Evolutionary conservation across 192 early-diverging fungal species (phyloP).

Genomic region (Mortierella claussenii): DNA sequence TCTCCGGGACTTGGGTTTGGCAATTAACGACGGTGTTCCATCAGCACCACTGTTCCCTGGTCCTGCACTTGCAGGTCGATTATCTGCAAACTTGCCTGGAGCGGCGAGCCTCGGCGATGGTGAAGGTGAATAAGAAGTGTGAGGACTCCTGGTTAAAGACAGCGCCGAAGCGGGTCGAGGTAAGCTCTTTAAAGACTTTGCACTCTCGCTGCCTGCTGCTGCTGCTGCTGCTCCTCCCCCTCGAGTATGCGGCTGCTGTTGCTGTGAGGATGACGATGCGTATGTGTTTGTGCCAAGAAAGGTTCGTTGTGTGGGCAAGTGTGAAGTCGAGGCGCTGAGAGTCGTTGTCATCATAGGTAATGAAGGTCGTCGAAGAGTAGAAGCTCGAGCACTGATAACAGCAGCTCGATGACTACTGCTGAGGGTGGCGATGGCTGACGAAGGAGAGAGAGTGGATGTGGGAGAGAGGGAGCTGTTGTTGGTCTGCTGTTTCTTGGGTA

Average conservation of each 20-base stretch:
- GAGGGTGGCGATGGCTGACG: neutral
- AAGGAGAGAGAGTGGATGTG: neutral
- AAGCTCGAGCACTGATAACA: too few relatives aligned
- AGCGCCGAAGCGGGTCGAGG: conserved; percentile 15
- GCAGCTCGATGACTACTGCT: too few relatives aligned
- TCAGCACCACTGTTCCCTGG: too few relatives aligned
- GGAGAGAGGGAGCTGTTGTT: neutral
- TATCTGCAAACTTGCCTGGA: conserved; percentile 17
- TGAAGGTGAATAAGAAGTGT: conserved; percentile 12
- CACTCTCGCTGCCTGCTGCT: too few relatives aligned
- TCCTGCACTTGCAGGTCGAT: too few relatives aligned
- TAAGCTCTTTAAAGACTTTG: too few relatives aligned
- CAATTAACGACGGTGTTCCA: conserved; percentile 10
- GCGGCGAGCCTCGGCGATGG: conserved; percentile 11
- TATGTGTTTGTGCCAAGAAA: neutral
- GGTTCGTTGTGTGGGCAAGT: neutral
- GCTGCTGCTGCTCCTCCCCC: too few relatives aligned
- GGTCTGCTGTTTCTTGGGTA: conserved; percentile 1
- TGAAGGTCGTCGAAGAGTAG: too few relatives aligned
- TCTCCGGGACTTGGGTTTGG: conserved; percentile 12
- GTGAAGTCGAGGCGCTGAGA: conserved; percentile 8
- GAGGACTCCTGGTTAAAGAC: neutral
- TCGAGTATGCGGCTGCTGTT: too few relatives aligned
- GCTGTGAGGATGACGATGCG: too few relatives aligned
- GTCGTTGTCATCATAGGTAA: too few relatives aligned